Evolutionary conservation across 495 filamentous ascomycete species (phyloP).

Genomic region (Aspergillus incahuasiensis): DNA sequence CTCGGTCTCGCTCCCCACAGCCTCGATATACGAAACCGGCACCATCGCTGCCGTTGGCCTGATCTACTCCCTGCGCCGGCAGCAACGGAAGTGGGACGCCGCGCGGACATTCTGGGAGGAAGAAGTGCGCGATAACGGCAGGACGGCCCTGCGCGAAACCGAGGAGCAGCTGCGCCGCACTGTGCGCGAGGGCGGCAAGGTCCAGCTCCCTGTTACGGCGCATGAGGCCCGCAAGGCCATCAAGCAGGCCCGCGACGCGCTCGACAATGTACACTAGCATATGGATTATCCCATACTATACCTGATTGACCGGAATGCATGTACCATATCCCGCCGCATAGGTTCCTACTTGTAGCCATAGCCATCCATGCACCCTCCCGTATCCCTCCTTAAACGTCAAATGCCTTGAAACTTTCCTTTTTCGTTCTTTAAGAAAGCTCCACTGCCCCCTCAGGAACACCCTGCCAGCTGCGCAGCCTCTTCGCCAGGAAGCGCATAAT

Average conservation of each 20-base stretch:
- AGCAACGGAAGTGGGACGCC: constrained; percentile 77
- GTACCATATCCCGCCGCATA: background rate
- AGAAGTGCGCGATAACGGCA: constrained; percentile 74
- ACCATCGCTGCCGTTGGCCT: constrained; percentile 75
- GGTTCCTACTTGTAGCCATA: too few relatives aligned
- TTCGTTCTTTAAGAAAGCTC: constrained; percentile 35
- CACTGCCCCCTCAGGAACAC: constrained; percentile 56
- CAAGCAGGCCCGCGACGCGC: constrained; percentile 50
- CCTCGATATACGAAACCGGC: constrained; percentile 66
- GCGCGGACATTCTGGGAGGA: constrained; percentile 68
- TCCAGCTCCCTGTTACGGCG: constrained; percentile 30
- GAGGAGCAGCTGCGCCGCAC: constrained; percentile 60
- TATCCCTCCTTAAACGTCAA: too few relatives aligned
- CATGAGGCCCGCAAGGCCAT: constrained; percentile 47
- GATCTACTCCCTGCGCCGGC: constrained; percentile 63
- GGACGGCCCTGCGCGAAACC: constrained; percentile 62
- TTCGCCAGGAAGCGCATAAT: constrained; percentile 91
- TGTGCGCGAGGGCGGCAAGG: constrained; percentile 47
- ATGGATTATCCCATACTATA: too few relatives aligned
- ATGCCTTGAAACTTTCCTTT: too few relatives aligned
- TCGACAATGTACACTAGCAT: constrained; percentile 33
- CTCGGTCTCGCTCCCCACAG: constrained; percentile 56
- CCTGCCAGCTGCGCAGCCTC: constrained; percentile 60
- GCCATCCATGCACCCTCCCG: too few relatives aligned
- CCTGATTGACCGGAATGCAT: background rate